phyloP scores from a whole-genome alignment of 2,329 filamentous ascomycete species.

The Penicillium glabrum region DNA sequence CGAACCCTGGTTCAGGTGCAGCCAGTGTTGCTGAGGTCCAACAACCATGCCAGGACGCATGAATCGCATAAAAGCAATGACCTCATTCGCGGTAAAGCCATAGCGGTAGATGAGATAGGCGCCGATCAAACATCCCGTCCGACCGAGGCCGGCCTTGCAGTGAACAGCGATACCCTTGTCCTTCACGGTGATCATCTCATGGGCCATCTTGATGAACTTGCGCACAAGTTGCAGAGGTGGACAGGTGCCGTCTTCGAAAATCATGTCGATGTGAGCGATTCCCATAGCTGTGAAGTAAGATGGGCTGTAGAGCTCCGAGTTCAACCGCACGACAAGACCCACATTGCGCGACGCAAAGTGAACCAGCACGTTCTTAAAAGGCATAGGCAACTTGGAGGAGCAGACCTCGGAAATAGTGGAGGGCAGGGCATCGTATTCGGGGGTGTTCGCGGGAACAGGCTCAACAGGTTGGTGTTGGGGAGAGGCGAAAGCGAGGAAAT shows the following conservation, averaged over 20 bases:
- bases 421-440: constrained; percentile 72
- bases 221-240: constrained; percentile 84
- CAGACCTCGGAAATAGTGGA: constrained; percentile 73
- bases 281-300: constrained; percentile 96
- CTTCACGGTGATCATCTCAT: constrained; percentile 87
- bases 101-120: constrained; percentile 97
- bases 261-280: constrained; percentile 97
- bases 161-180: constrained; percentile 95
- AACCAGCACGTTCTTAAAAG: constrained; percentile 92
- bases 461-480: constrained; percentile 78
- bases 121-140: constrained; percentile 93
- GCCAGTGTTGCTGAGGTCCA: constrained; percentile 97
- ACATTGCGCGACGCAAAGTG: constrained; percentile 89
- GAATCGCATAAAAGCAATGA: constrained; percentile 98
- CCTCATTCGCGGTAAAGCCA: constrained; percentile 94
- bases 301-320: constrained; percentile 92
- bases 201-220: constrained; percentile 91
- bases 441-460: constrained; percentile 70
- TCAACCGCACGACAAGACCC: constrained; percentile 89
- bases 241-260: constrained; percentile 97
- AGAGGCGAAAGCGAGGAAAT: constrained; percentile 95
- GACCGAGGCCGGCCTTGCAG: constrained; percentile 94
- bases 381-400: constrained; percentile 68
- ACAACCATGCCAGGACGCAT: constrained; percentile 99
- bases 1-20: constrained; percentile 92